A percentile compares a stretch with the other conserved stretches of the same genome.
These are phyloP conservation scores for Puya raimondii DNA, from an alignment of 176 grass and related monocot species.

Conservation along the genomic window DNA sequence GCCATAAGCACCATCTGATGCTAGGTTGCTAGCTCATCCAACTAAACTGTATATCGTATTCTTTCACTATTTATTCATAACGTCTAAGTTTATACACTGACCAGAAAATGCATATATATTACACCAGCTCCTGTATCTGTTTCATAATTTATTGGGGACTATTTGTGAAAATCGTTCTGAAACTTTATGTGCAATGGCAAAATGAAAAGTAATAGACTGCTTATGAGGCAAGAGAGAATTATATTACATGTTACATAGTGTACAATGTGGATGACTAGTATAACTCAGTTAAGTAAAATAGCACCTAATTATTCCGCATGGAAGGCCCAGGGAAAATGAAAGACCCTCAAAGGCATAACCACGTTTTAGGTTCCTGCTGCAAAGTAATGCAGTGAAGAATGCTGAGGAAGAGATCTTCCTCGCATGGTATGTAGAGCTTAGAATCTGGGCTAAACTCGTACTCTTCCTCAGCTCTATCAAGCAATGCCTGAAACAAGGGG, in stretches of 20 bases:
- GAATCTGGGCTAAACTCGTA: slow-evolving; percentile 39
- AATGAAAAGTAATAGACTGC: no score
- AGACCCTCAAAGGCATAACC: background rate
- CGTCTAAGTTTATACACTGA: no score
- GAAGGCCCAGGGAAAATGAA: no score
- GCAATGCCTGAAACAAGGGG: slow-evolving; percentile 70
- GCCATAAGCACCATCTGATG: no score
- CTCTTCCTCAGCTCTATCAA: slow-evolving; percentile 61
- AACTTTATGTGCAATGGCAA: no score
- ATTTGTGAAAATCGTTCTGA: no score
- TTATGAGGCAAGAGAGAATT: background rate
- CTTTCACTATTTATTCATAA: no score
- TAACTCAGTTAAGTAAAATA: background rate
- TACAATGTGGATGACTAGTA: background rate
- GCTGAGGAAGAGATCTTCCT: slow-evolving; percentile 61
- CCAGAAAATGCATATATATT: no score
- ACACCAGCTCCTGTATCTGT: no score
- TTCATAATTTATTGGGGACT: no score
- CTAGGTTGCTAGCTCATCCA: no score
- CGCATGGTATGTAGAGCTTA: slow-evolving; percentile 63
- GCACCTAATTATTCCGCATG: background rate
- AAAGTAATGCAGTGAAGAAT: slow-evolving; percentile 44
- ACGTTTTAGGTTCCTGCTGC: slow-evolving; percentile 10
- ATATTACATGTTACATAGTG: background rate
- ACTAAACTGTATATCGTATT: no score